Conservation (phyloP, 495 filamentous ascomycete genomes). For the Aspergillus nanangensis region DNA sequence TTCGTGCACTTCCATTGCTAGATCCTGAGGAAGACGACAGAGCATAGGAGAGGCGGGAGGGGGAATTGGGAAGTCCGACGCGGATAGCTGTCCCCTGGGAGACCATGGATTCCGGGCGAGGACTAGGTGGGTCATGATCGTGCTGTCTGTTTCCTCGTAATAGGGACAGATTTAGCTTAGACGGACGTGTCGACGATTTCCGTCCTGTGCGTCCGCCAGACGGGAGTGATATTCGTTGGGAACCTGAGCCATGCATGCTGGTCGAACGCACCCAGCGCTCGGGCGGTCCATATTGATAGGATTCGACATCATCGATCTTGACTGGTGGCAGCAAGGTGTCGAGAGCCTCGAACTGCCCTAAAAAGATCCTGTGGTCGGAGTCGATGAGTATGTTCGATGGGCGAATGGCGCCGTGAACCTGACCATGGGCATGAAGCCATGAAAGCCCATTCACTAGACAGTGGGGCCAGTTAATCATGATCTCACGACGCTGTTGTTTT, state of each 20-base stretch:
- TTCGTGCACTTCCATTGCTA: constrained; percentile 18
- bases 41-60: constrained; percentile 31
- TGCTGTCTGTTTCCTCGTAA: constrained; percentile 18
- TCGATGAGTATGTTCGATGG: constrained; percentile 81
- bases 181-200: constrained; percentile 18
- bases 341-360: constrained; percentile 67
- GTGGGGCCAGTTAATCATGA: constrained; percentile 81
- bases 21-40: constrained; percentile 38
- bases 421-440: constrained; percentile 68
- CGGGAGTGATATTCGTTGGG: constrained; percentile 27
- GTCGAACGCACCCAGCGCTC: constrained; percentile 61
- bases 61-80: constrained; percentile 29
- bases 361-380: constrained; percentile 62
- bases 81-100: constrained; percentile 40
- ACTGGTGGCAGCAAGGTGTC: constrained; percentile 48
- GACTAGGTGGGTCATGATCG: constrained; percentile 14
- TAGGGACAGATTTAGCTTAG: constrained; percentile 16
- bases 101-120: constrained; percentile 29
- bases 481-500: constrained; percentile 64
- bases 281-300: constrained; percentile 83
- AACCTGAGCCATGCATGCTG: constrained; percentile 27
- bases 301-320: constrained; percentile 65
- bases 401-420: constrained; percentile 74
- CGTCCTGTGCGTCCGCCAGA: constrained; percentile 47
- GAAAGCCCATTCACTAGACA: constrained; percentile 76